A percentile compares a stretch with the other conserved stretches of the same genome.
Evolutionary conservation across 257 asterid genomes (phyloP).

Genomic region (Anisodus acutangulus): DNA sequence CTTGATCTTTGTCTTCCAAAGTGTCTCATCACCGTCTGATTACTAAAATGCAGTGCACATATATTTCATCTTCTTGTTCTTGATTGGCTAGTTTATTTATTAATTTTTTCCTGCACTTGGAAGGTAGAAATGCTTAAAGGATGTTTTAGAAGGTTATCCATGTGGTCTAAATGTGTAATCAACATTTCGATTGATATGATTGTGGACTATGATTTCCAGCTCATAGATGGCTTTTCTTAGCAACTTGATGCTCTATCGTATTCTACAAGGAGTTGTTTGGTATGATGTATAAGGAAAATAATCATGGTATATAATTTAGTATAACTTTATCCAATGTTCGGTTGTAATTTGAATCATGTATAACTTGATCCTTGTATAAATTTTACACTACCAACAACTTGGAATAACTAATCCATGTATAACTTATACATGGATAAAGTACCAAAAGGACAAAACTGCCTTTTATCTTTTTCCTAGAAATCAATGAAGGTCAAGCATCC

Average conservation of each 20-base stretch:
- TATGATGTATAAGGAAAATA: no score
- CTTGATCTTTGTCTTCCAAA: not conserved
- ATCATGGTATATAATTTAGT: no score
- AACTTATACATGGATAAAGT: no score
- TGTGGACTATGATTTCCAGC: not conserved
- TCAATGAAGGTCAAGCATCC: no score
- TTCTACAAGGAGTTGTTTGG: not conserved
- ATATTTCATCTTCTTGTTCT: conserved; percentile 3
- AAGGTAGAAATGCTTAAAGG: conserved; percentile 13
- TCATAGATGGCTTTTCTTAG: not conserved
- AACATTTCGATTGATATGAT: not conserved
- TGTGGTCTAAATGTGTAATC: not conserved
- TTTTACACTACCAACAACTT: no score
- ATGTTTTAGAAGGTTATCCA: conserved; percentile 5
- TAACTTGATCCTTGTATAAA: no score
- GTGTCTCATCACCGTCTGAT: not conserved
- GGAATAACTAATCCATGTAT: no score
- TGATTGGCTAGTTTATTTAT: conserved; percentile 10
- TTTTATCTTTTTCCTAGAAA: no score
- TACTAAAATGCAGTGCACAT: not conserved
- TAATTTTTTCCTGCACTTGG: not conserved
- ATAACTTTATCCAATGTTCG: no score
- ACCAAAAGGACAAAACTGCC: no score
- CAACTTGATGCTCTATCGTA: not conserved
- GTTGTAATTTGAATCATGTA: no score